These are phyloP conservation scores for Aspergillus pseudotamarii DNA, from an alignment of 2,329 filamentous ascomycete species.

Conservation along the genomic window DNA sequence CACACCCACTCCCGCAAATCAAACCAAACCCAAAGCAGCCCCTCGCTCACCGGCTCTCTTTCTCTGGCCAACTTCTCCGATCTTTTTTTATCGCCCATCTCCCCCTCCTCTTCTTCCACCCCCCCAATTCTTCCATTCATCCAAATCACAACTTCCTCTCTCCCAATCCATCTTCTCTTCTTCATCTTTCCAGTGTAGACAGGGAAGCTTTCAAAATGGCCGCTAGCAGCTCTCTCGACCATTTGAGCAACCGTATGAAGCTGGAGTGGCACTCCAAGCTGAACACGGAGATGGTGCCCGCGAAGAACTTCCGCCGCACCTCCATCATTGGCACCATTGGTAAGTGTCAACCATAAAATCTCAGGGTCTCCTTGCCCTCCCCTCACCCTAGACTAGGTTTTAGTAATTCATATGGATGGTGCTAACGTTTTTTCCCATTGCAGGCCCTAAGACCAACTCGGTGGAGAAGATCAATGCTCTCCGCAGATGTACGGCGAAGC, in stretches of 20 bases:
- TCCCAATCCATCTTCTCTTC: slow-evolving; percentile 10
- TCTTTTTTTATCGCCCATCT: slow-evolving; percentile 18
- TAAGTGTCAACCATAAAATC: slow-evolving; percentile 39
- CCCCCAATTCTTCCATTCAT: slow-evolving; percentile 8
- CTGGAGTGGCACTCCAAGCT: slow-evolving; percentile 75
- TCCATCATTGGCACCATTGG: slow-evolving; percentile 99
- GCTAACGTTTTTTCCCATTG: slow-evolving; percentile 26
- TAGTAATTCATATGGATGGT: slow-evolving; percentile 4
- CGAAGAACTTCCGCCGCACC: slow-evolving; percentile 89
- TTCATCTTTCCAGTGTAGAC: slow-evolving; percentile 6
- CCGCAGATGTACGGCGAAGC: slow-evolving; percentile 59
- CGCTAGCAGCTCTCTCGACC: slow-evolving; percentile 80
- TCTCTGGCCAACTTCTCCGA: slow-evolving; percentile 30
- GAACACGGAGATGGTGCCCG: slow-evolving; percentile 84
- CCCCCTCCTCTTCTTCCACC: slow-evolving; percentile 8
- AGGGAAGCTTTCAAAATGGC: slow-evolving; percentile 52
- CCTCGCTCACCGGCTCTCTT: slow-evolving; percentile 14
- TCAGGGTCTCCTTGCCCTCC: background rate
- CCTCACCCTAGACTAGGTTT: background rate
- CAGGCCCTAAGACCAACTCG: slow-evolving; percentile 95
- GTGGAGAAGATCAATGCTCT: slow-evolving; percentile 96
- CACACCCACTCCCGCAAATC: slow-evolving; percentile 15
- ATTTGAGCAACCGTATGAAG: slow-evolving; percentile 76
- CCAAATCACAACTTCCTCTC: slow-evolving; percentile 6
- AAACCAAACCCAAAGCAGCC: slow-evolving; percentile 11